Evolutionary conservation across 1,139 yeast genomes (phyloP), one percentile per base, ranked within the genome.

Genomic region (Diutina ranongensis): DNA sequence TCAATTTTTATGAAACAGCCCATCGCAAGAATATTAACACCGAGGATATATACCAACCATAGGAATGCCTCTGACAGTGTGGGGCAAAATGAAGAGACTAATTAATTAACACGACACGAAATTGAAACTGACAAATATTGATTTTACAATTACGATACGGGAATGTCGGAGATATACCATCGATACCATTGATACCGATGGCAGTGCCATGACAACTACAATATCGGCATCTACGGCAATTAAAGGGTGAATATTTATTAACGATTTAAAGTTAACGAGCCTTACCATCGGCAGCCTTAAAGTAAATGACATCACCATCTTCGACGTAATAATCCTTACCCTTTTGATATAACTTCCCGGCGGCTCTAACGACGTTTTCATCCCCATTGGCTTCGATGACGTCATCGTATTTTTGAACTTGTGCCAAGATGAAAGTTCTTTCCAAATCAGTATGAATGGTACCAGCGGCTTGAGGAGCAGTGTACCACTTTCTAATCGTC

Each of bases 241-340:
- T 27, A 12, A 27, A 8, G 12, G 8, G 8, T 27, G 8, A 27
- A 27, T 8, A 27, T 27, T 27, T 12, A 27, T 27, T 27, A 27
- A 8, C 31, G 15, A 15, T 12, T 22, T n/a, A 22, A 15, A 9
- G 7, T 38, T 38, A 38, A 21, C 42, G 42, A 10, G 42, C 42
- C 75, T 89, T 89, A 71, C 97, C 97, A 50, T 95, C 95, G 65
- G 94, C 97, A 51, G 97, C 88, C 74, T 94, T 84, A 74, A 89
- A 85, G 71, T 83, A 89, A 57, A 89, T 81, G 58, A 92, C 76
- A 64, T 89, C 97, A 64, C 97, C 76, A 55, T 71, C 76, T 54
- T 67, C 72, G 52, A 94, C 96, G 52, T 79, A 92, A 62, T 94
- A 92, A 55, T 89, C 97, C 68, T 92, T 94, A 76, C 99, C 99